phyloP scores from a whole-genome alignment of 2,329 filamentous ascomycete species.

The Aphanocladium album region DNA sequence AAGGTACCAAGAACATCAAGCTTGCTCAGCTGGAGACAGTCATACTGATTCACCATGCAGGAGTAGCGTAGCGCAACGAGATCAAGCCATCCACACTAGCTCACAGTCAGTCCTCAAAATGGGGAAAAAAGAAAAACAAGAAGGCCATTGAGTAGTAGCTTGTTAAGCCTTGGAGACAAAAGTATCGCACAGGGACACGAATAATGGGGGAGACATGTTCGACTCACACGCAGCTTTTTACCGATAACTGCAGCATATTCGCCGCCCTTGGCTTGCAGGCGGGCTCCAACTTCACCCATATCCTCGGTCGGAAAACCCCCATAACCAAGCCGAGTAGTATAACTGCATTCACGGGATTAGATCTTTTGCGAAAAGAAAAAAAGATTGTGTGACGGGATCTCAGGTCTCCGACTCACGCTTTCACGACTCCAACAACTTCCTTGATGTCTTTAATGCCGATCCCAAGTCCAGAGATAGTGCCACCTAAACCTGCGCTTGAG shows the following conservation, averaged over 20 bases:
- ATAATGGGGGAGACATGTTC: too few species aligned
- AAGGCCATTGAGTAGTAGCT: too few species aligned
- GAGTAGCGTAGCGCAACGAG: slow-evolving; percentile 63
- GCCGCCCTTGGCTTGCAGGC: slow-evolving; percentile 27
- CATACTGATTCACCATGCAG: slow-evolving; percentile 57
- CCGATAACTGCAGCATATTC: neutral
- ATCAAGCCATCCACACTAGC: slow-evolving; percentile 38
- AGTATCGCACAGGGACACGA: too few species aligned
- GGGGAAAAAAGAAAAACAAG: neutral
- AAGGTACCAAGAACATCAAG: slow-evolving; percentile 71
- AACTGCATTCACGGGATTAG: slow-evolving; percentile 18
- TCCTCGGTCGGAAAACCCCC: slow-evolving; percentile 62
- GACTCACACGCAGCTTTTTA: slow-evolving; percentile 1
- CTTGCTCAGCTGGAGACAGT: slow-evolving; percentile 41
- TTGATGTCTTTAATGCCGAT: slow-evolving; percentile 50
- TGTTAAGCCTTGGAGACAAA: too few species aligned
- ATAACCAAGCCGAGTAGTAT: slow-evolving; percentile 56
- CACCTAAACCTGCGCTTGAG: slow-evolving; percentile 23
- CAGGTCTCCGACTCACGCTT: slow-evolving; percentile 26
- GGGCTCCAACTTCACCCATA: slow-evolving; percentile 29
- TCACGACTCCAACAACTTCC: slow-evolving; percentile 59
- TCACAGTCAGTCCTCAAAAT: slow-evolving; percentile 23
- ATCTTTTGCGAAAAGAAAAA: neutral
- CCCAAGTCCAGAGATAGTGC: slow-evolving; percentile 23
- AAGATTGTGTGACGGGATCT: neutral